Percentiles rank a stretch among this genome's conserved stretches.
phyloP scores from a whole-genome alignment of 805 yeast species.

The Henningerozyma blattae region DNA sequence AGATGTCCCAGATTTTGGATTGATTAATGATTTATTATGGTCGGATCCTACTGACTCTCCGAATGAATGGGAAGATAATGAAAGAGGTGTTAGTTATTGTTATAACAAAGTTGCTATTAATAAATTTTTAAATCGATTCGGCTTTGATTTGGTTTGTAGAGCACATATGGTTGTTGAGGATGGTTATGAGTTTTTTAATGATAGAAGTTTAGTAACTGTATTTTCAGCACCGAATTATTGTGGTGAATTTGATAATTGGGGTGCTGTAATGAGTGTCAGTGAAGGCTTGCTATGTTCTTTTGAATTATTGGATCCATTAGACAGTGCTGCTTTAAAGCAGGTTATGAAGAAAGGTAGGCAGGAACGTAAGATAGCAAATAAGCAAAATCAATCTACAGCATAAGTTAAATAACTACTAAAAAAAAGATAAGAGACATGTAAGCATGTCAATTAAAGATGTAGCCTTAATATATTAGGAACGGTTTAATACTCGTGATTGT shows the following conservation, averaged over 20 bases:
- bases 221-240: constrained; percentile 70
- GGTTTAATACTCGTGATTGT: too few relatives aligned
- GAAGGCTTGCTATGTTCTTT: constrained; percentile 88
- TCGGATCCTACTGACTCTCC: constrained; percentile 60
- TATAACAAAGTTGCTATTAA: constrained; percentile 68
- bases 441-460: not conserved
- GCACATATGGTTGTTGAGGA: constrained; percentile 90
- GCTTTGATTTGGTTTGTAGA: constrained; percentile 65
- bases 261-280: constrained; percentile 94
- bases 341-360: constrained; percentile 90
- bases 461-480: too few relatives aligned
- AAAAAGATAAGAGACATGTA: not conserved
- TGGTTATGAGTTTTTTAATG: constrained; percentile 74
- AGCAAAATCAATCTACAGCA: constrained; percentile 14
- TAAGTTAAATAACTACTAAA: not conserved
- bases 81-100: constrained; percentile 72
- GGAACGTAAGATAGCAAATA: constrained; percentile 58
- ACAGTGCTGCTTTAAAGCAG: constrained; percentile 83
- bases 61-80: constrained; percentile 67
- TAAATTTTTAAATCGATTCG: constrained; percentile 49
- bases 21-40: constrained; percentile 71
- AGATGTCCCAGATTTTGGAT: constrained; percentile 71
- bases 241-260: constrained; percentile 67
- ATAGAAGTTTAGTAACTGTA: constrained; percentile 62
- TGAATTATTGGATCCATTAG: constrained; percentile 88